Conservation (phyloP, 2,329 filamentous ascomycete genomes). For the Chaetomiaceae sp. region DNA sequence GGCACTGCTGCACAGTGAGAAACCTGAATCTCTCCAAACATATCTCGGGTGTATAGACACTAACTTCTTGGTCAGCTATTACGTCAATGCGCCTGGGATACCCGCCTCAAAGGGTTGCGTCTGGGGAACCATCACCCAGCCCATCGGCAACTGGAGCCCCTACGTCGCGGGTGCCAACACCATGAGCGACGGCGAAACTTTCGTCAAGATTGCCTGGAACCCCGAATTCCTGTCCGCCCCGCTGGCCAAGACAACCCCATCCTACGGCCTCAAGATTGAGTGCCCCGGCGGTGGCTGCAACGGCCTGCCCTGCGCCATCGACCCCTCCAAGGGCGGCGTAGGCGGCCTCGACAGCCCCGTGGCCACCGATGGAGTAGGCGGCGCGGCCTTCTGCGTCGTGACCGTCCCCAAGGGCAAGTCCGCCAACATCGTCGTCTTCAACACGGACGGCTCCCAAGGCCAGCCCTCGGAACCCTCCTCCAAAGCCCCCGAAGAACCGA, state of each 20-base stretch:
- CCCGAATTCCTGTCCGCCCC: conserved; percentile 62
- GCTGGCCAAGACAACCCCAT: conserved; percentile 54
- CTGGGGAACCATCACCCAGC: conserved; percentile 62
- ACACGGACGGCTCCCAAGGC: conserved; percentile 39
- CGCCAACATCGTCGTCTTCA: conserved; percentile 63
- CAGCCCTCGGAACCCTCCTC: conserved; percentile 20
- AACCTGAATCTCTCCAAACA: no score
- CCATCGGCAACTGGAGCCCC: conserved; percentile 71
- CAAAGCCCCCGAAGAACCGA: conserved; percentile 5
- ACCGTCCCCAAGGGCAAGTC: conserved; percentile 63
- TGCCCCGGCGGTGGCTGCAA: conserved; percentile 64
- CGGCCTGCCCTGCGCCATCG: conserved; percentile 69
- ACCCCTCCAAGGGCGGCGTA: conserved; percentile 52
- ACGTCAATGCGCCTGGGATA: conserved; percentile 71
- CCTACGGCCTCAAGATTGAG: conserved; percentile 65
- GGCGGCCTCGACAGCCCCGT: conserved; percentile 56
- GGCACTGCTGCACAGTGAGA: conserved; percentile 70
- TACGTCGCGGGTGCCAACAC: conserved; percentile 75
- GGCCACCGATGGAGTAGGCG: conserved; percentile 58
- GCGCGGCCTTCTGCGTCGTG: conserved; percentile 69
- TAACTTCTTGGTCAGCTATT: conserved; percentile 51
- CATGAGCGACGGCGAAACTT: conserved; percentile 60
- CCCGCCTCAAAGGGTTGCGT: conserved; percentile 57
- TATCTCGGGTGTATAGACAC: background rate
- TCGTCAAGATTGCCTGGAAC: conserved; percentile 73